Conservation (phyloP, 208 protist species). For the Trypanosoma mega region DNA sequence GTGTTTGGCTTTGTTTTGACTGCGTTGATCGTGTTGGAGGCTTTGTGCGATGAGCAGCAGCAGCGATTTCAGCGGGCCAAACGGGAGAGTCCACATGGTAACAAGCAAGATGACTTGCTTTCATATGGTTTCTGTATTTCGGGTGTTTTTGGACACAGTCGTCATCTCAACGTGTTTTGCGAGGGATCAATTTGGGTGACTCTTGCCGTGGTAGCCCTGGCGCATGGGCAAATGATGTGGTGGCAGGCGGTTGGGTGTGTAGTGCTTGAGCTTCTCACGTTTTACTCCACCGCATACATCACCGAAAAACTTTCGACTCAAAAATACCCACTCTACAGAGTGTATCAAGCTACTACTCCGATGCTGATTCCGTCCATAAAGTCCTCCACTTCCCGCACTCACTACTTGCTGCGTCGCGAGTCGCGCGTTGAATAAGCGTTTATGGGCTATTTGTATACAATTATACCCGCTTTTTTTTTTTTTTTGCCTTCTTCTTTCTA, state of each 20-base stretch:
- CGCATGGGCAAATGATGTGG: slow-evolving; percentile 24
- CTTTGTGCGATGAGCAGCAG: slow-evolving; percentile 71
- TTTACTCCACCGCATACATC: slow-evolving; percentile 51
- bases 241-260: slow-evolving; percentile 52
- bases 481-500: too few relatives aligned
- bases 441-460: too few relatives aligned
- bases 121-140: slow-evolving; percentile 67
- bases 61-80: slow-evolving; percentile 68
- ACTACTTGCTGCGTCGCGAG: slow-evolving; percentile 22
- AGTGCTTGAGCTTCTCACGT: slow-evolving; percentile 37
- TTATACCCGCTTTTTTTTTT: too few relatives aligned
- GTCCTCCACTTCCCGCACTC: slow-evolving; percentile 39
- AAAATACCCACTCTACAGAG: slow-evolving; percentile 65
- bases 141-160: slow-evolving; percentile 71
- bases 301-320: slow-evolving; percentile 49
- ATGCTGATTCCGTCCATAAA: slow-evolving; percentile 70
- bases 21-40: slow-evolving; percentile 49
- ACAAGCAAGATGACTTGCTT: slow-evolving; percentile 15
- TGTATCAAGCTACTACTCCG: slow-evolving; percentile 72
- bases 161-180: slow-evolving; percentile 76
- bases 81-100: not conserved
- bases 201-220: slow-evolving; percentile 40
- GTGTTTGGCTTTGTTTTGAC: slow-evolving; percentile 33
- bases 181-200: slow-evolving; percentile 60
- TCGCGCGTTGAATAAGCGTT: too few relatives aligned